Conservation (phyloP, 768 basidiomycete genomes). For the Trametes punicea region DNA sequence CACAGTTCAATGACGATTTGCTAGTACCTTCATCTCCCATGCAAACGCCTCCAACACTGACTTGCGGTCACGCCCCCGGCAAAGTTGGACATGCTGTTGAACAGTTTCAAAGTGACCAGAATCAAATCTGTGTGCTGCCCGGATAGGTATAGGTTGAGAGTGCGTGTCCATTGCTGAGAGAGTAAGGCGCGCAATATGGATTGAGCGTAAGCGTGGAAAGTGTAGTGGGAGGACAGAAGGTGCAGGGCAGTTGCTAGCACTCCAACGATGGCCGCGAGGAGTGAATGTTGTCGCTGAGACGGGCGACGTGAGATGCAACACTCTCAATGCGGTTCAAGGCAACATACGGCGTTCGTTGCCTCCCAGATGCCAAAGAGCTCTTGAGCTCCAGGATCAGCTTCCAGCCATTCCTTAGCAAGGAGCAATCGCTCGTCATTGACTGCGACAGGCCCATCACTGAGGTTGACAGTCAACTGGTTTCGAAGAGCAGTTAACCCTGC, state of each 20-base stretch:
- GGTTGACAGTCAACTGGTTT: constrained; percentile 57
- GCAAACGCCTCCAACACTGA: constrained; percentile 63
- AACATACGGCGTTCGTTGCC: constrained; percentile 45
- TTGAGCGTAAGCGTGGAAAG: constrained; percentile 59
- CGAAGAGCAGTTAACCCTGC: constrained; percentile 51
- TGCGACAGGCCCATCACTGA: constrained; percentile 44
- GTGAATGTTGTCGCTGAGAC: constrained; percentile 42
- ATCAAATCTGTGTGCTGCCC: constrained; percentile 64
- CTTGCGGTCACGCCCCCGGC: constrained; percentile 65
- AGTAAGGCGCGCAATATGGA: constrained; percentile 62
- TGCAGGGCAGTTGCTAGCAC: constrained; percentile 57
- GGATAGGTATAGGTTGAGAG: constrained; percentile 59
- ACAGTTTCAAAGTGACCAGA: constrained; percentile 62
- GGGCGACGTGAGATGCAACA: not conserved
- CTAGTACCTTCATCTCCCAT: constrained; percentile 71
- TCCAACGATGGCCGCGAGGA: constrained; percentile 45
- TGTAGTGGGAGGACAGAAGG: constrained; percentile 65
- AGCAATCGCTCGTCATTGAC: constrained; percentile 59
- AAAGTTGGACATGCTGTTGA: constrained; percentile 57
- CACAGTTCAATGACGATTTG: not conserved
- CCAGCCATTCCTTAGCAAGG: constrained; percentile 63
- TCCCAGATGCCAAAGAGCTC: constrained; percentile 69
- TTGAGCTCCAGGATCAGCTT: constrained; percentile 48
- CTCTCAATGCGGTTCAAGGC: too few species aligned
- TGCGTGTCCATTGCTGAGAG: constrained; percentile 50